Evolutionary conservation across 345 rosid genomes (phyloP), one percentile per base, ranked within the genome.

Genomic region (Citrus medica): DNA sequence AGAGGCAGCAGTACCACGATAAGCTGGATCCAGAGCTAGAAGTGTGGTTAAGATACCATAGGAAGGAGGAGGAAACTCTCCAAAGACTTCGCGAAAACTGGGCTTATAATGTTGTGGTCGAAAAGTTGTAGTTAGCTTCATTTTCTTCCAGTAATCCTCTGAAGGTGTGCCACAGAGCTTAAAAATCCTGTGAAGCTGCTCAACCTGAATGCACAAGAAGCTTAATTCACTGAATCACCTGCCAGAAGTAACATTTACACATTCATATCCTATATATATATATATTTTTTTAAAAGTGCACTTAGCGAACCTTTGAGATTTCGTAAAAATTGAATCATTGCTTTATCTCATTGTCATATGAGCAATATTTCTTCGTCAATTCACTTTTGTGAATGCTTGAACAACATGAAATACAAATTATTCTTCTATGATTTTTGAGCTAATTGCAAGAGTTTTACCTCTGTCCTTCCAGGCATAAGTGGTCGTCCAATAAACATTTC

Each of bases 171-270:
- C 95, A 60, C 97, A 94, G 2, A 94, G 94, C 84, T 90, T 94
- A 86, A 91, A 94, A 35, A 94, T 92, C 88, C 85, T 89, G 76
- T 93, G 98, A 76, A 95, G 90, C 86, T 92, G 98, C 86, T 95
- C 98, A 59, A 95, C 94, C 97, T 91, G 85, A 69, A 82, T 32
- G 42, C 65, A 79, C 46, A 71, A 75, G 27, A 69, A 68, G 71
- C 70, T 74, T 70, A 69, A 80, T 65, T 33, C 14, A 76, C 79
- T 62, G 55, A 82, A 65, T 68, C 75, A 79, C 76, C 66, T 58
- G 72, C 53, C 74, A 76, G 48, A 30, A 46, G 68, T 71, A 58
- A 74, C 53, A 66, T 42, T 67, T 10, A 61, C 63, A 8, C 55
- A 76, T 74, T 67, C 40, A 14, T 48, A 28, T 46, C 73, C 59